Evolutionary conservation across 345 rosid species (phyloP).

Genomic region (Eutrema heterophyllum): DNA sequence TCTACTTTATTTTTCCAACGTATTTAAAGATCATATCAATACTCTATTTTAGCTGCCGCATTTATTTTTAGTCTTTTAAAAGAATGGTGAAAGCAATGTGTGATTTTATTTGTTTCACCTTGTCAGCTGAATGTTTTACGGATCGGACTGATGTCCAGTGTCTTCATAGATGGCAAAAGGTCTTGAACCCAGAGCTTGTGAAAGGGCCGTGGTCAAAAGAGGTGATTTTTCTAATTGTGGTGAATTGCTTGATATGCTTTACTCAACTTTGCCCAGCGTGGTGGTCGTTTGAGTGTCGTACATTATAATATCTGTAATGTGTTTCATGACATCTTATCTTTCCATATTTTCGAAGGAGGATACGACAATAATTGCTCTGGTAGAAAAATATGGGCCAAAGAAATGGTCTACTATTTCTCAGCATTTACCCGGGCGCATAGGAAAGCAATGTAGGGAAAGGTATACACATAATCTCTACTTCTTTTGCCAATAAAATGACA

Average conservation of each 20-base stretch:
- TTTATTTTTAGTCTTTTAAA: background rate
- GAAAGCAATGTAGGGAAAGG: conserved; percentile 99
- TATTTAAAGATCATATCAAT: background rate
- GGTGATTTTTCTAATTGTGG: conserved; percentile 42
- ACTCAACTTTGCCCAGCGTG: background rate
- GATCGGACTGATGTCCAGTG: conserved; percentile 99
- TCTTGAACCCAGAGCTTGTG: conserved; percentile 93
- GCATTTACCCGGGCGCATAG: conserved; percentile 97
- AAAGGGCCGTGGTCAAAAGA: conserved; percentile 99
- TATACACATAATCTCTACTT: conserved; percentile 25
- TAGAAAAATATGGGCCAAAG: conserved; percentile 81
- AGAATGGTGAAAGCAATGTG: conserved; percentile 13
- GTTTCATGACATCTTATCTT: conserved; percentile 4
- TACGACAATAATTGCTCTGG: conserved; percentile 69
- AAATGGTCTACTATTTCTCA: conserved; percentile 99
- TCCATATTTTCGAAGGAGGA: conserved; percentile 57
- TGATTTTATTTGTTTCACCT: conserved; percentile 34
- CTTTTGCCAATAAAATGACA: background rate
- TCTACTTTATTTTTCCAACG: conserved; percentile 1
- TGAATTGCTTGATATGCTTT: conserved; percentile 5
- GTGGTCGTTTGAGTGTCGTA: background rate
- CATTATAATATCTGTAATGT: background rate
- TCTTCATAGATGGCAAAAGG: conserved; percentile 99
- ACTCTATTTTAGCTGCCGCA: background rate
- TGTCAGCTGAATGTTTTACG: conserved; percentile 92